phyloP scores from a whole-genome alignment of 257 asterid genomes.

The Primulina eburnea region DNA sequence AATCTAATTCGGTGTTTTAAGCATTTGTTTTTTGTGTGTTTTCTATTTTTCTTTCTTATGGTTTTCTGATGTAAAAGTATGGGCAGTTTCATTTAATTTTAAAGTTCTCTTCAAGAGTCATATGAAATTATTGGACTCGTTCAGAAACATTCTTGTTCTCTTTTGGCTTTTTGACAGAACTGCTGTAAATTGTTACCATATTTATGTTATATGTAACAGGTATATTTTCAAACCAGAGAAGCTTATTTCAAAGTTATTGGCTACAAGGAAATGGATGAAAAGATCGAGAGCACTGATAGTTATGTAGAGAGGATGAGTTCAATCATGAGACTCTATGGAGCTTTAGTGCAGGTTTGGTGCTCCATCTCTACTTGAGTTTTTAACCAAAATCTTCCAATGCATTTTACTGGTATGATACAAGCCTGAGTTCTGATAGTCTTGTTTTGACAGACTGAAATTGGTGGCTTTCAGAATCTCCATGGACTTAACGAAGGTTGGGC shows the following conservation, averaged over 20 bases:
- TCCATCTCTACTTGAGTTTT: conserved; percentile 3
- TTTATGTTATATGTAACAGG: conserved; percentile 37
- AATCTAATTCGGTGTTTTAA: conserved; percentile 17
- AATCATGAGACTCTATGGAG: conserved; percentile 82
- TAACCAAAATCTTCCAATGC: not conserved
- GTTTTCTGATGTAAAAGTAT: conserved; percentile 7
- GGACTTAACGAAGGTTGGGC: conserved; percentile 85
- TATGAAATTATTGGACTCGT: conserved; percentile 4
- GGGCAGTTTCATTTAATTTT: conserved; percentile 3
- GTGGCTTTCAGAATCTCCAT: conserved; percentile 55
- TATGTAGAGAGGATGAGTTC: conserved; percentile 49
- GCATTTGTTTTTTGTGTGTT: not conserved
- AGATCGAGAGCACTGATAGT: conserved; percentile 53
- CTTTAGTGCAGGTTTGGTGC: conserved; percentile 79
- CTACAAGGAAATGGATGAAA: conserved; percentile 56
- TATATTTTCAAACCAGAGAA: conserved; percentile 45
- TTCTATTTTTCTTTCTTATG: not conserved
- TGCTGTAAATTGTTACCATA: conserved; percentile 1
- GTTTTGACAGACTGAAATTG: conserved; percentile 60
- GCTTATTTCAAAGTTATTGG: conserved; percentile 74
- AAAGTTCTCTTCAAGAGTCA: conserved; percentile 1
- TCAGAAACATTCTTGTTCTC: not conserved
- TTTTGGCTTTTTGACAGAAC: not conserved
- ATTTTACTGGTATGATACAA: not conserved
- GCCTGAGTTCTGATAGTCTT: conserved; percentile 1